Base-by-base conservation (phyloP, 257 asterid genomes). In the Catharanthus roseus region DNA sequence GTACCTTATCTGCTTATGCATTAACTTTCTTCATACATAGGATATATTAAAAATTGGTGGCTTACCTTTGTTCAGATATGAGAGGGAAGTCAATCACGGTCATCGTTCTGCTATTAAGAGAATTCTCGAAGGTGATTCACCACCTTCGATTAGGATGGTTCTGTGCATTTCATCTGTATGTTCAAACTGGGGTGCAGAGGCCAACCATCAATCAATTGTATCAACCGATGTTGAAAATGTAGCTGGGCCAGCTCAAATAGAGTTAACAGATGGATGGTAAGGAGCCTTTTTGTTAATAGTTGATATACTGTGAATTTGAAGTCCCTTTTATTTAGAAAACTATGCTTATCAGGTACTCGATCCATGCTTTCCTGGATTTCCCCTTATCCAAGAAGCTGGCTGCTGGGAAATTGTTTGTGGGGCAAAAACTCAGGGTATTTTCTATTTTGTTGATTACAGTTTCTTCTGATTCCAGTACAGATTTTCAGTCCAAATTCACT, bases 241-340 rank as follows among this genome's bases (percentile, higher is more conserved):
- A 31, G 69, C 78, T 50, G 67, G n/a, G n/a, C n/a, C 86, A 76
- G 83, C 88, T 51, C 79, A 75, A 80, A 81, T 95, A 74, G 93
- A 95, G 77, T 75, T 91, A 82, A 95, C 99, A 42, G 99, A 91
- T 82, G 99, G 97, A 74, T 95, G 99, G 99, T 95, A 80, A 77
- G 95, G 77, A 79, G 73, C n/a, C 63, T 74, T 77, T 78, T 29
- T 65, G 34, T 45, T 74, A 18, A 61, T 65, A 19, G 57, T 29
- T 4, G 31, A 33, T 67, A 29, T 28, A 60, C 56, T 10, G 54
- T 60, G 42, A 58, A 19, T 33, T 64, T 58, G 41, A 28, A 72
- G 24, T 72, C 41, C 60, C 53, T 34, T 72, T 71, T 57, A 39
- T 44, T 53, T 41, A 65, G 55, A 69, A 42, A 78, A 83, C 72